phyloP scores from a whole-genome alignment of 2,329 filamentous ascomycete genomes.

The Achaetomium macrosporum region DNA sequence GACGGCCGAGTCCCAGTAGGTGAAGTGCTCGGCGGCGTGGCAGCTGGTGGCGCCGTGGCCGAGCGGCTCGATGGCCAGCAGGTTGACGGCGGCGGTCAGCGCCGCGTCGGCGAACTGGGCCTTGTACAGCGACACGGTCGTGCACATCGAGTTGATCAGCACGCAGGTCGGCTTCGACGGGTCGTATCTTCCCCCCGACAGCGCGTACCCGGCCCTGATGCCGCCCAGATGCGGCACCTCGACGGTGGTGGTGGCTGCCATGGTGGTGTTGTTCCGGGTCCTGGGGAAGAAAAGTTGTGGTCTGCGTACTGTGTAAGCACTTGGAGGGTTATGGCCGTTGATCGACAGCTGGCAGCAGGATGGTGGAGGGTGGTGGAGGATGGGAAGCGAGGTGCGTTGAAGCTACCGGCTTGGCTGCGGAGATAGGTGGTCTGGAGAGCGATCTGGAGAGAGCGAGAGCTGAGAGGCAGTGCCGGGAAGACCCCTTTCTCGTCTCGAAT shows the following conservation, averaged over 20 bases:
- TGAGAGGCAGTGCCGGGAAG: no score
- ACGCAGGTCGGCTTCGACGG: slow-evolving; percentile 45
- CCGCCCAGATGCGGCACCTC: slow-evolving; percentile 43
- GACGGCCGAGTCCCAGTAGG: slow-evolving; percentile 49
- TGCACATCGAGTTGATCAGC: slow-evolving; percentile 48
- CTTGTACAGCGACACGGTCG: slow-evolving; percentile 41
- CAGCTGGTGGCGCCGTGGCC: slow-evolving; percentile 44
- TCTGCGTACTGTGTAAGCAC: no score
- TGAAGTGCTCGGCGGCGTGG: slow-evolving; percentile 41
- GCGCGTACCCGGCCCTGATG: slow-evolving; percentile 39
- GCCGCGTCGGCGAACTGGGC: slow-evolving; percentile 37
- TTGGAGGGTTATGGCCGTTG: no score
- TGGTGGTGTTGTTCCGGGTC: slow-evolving; percentile 5
- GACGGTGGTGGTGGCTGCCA: slow-evolving; percentile 37
- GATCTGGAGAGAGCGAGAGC: no score
- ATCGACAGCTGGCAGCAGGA: no score
- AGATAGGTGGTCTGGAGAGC: no score
- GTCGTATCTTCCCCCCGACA: slow-evolving; percentile 34
- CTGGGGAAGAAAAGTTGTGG: not conserved
- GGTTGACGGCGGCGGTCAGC: slow-evolving; percentile 41
- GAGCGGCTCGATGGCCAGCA: slow-evolving; percentile 48
- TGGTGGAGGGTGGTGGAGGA: no score
- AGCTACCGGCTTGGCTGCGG: no score
- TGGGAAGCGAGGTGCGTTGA: no score
- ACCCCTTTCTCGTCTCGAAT: no score